Conservation (phyloP, 108 stramenopile genomes). For the Epithemia pelagica region DNA sequence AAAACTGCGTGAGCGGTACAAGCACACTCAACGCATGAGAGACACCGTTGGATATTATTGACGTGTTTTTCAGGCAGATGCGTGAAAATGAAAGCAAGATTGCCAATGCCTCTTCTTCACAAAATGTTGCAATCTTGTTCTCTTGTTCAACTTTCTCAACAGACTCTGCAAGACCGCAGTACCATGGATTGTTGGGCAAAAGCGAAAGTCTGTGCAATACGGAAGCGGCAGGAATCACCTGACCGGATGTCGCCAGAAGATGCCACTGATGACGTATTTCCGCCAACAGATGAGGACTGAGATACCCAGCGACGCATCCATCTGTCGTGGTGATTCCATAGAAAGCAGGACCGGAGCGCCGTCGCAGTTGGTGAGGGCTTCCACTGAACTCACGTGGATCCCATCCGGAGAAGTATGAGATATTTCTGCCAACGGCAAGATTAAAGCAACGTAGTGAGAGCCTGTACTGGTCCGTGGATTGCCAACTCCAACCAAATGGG, state of each 20-base stretch:
- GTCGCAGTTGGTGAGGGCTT: constrained; percentile 29
- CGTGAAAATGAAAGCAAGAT: constrained; percentile 51
- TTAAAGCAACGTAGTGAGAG: constrained; percentile 56
- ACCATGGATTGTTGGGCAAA: constrained; percentile 41
- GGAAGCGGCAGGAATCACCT: constrained; percentile 31
- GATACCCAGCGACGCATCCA: constrained; percentile 37
- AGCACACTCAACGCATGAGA: constrained; percentile 51
- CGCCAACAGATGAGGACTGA: constrained; percentile 13
- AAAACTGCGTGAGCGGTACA: constrained; percentile 62
- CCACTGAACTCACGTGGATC: constrained; percentile 57
- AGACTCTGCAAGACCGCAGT: constrained; percentile 26
- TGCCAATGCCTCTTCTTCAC: constrained; percentile 50
- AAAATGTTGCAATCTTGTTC: constrained; percentile 36
- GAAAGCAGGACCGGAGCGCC: constrained; percentile 31
- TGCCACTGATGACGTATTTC: constrained; percentile 52
- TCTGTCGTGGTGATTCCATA: constrained; percentile 59
- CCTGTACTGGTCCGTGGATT: constrained; percentile 10
- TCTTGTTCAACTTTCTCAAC: constrained; percentile 20
- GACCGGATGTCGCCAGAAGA: constrained; percentile 26
- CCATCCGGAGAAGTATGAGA: constrained; percentile 80
- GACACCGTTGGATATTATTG: neutral
- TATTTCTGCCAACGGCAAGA: constrained; percentile 63
- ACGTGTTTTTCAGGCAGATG: constrained; percentile 10
- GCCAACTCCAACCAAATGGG: constrained; percentile 5
- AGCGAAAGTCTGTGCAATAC: constrained; percentile 24